Percentiles rank a stretch among this genome's conserved stretches.
These are phyloP conservation scores for Lachnellula arida DNA, from an alignment of 2,329 filamentous ascomycete genomes.

Conservation along the genomic window DNA sequence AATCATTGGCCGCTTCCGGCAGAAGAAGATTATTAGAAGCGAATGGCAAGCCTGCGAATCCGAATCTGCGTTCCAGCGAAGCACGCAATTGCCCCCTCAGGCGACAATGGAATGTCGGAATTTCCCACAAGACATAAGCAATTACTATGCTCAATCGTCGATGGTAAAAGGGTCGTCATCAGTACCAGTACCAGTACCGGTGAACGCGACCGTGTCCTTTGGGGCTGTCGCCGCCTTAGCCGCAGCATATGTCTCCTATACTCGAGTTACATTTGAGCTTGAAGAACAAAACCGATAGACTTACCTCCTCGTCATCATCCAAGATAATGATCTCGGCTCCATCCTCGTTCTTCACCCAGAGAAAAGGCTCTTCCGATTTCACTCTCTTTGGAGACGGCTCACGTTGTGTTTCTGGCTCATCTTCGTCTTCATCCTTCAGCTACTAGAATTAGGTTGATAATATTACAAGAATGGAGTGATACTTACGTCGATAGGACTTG, in stretches of 20 bases:
- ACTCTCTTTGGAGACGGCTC: background rate
- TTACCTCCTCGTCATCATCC: background rate
- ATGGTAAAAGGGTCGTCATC: background rate
- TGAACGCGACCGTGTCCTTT: background rate
- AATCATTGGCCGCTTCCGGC: no score
- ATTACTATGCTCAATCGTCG: background rate
- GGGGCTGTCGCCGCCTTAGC: background rate
- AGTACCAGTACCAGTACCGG: background rate
- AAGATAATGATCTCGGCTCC: background rate
- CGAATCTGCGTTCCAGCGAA: no score
- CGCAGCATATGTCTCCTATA: no score
- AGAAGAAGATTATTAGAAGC: no score
- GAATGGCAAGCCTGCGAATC: no score
- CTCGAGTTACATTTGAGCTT: no score
- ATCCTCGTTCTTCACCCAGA: background rate
- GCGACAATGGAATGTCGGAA: no score
- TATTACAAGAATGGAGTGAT: background rate
- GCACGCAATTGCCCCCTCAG: no score
- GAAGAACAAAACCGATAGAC: no score
- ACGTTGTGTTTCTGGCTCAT: background rate
- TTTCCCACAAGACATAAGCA: no score
- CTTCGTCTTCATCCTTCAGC: background rate
- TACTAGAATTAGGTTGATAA: background rate
- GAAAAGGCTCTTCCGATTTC: background rate
- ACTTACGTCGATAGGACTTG: background rate